Base-by-base conservation (phyloP, 345 rosid genomes). In the Anacardium occidentale region DNA sequence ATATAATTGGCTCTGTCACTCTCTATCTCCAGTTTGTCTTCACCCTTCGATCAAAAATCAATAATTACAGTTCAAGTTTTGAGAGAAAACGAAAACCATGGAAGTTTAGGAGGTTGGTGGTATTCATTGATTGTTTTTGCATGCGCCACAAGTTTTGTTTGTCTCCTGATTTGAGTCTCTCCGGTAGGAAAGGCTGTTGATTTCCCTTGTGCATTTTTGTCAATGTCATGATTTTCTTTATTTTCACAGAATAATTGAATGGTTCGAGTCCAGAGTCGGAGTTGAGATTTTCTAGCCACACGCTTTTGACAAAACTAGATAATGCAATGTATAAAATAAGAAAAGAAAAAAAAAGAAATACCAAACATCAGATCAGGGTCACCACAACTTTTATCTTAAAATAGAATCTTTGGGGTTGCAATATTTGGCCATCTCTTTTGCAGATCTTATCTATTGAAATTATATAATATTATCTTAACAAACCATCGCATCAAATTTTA, bases 71-170 rank as follows among this genome's bases (percentile, higher is more conserved):
- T 15, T 3, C 40, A 37, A 37, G 40, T 37, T 29, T 37, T 37
- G 14, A 58, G 4, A 12, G 22, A 29, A 1, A 29, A 1, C 58
- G 50, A 54, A 66, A 29, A 29, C 32, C 32, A 29, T 29, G 64
- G 63, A 73, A 69, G 34, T 37, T 52, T 8, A 10, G 50, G 25
- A 20, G 12, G 45, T 45, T 20, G 62, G 66, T 64, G 69, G 60
- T 74, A 58, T 68, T 70, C 60, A 62, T 24, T 56, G 64, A 24
- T 53, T 71, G 64, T 74, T 57, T 26, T 76, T 62, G 5, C 32
- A 29, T 1, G 32, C 32, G 32, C 32, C 32, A 29, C 32, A 29
- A 29, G 32, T 29, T 29, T 20, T 29, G 32, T 29, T 66, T 3
- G 10, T 10, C 18, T 20, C 48, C 21, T 5, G 62, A 55, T 65